Percentiles rank a stretch among this genome's conserved stretches.
These are phyloP conservation scores for Hypomyces rosellus DNA, from an alignment of 2,329 filamentous ascomycete genomes.

Conservation along the genomic window DNA sequence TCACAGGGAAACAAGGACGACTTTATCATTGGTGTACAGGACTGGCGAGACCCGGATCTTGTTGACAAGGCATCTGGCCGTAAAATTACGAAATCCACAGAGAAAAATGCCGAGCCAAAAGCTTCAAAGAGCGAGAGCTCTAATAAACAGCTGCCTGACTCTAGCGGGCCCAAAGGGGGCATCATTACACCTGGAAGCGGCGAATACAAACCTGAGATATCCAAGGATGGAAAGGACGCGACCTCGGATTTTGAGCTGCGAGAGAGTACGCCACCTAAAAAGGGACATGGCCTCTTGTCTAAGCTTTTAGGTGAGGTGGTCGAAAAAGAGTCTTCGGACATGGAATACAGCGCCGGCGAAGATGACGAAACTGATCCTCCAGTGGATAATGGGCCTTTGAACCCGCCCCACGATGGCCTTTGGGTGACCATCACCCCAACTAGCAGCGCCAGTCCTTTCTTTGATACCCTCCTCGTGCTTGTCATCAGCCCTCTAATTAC, in stretches of 20 bases:
- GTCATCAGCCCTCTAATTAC: slow-evolving; percentile 92
- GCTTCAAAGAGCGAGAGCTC: slow-evolving; percentile 4
- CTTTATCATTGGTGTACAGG: slow-evolving; percentile 78
- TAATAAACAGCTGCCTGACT: slow-evolving; percentile 4
- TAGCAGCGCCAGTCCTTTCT: slow-evolving; percentile 84
- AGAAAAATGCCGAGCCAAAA: slow-evolving; percentile 8
- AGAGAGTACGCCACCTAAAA: slow-evolving; percentile 22
- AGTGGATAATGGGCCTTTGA: slow-evolving; percentile 15
- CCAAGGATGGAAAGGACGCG: slow-evolving; percentile 4
- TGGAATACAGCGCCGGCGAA: background rate
- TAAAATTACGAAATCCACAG: slow-evolving; percentile 8
- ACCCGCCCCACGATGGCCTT: slow-evolving; percentile 58
- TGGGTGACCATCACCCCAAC: slow-evolving; percentile 97
- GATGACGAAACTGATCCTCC: background rate
- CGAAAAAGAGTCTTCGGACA: slow-evolving; percentile 15
- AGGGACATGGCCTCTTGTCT: slow-evolving; percentile 37
- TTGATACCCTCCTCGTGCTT: slow-evolving; percentile 93
- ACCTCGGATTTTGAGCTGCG: background rate
- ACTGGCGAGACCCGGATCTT: slow-evolving; percentile 72
- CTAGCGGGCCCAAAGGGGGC: slow-evolving; percentile 49
- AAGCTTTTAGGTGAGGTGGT: slow-evolving; percentile 40
- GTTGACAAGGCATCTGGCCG: slow-evolving; percentile 20
- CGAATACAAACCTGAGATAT: slow-evolving; percentile 46
- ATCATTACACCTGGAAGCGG: slow-evolving; percentile 68
- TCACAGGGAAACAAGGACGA: slow-evolving; percentile 29